Percentiles rank a stretch among this genome's conserved stretches.
Conservation (phyloP, 495 filamentous ascomycete species). For the Cenococcum geophilum region DNA sequence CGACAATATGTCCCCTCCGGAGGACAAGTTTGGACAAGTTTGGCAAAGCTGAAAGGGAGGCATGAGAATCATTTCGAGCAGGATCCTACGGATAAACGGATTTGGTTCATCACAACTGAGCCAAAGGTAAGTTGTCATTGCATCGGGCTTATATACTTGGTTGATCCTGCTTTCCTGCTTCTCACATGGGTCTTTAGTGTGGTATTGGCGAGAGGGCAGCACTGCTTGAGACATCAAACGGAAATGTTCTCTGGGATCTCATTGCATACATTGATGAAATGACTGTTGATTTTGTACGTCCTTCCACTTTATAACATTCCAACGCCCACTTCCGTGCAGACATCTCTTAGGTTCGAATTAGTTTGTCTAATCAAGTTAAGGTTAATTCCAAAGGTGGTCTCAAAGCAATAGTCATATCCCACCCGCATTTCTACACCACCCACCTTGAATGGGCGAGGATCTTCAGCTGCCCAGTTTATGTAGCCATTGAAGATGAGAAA, state of each 20-base stretch:
- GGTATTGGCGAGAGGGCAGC: slow-evolving; percentile 69
- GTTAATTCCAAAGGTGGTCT: slow-evolving; percentile 51
- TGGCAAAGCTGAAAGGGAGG: slow-evolving; percentile 37
- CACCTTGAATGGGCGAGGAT: slow-evolving; percentile 58
- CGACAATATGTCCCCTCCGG: slow-evolving; percentile 56
- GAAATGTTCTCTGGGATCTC: slow-evolving; percentile 73
- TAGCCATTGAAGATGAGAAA: slow-evolving; percentile 53
- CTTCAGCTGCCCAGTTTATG: slow-evolving; percentile 60
- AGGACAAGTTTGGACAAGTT: slow-evolving; percentile 49
- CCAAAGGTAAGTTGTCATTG: slow-evolving; percentile 44
- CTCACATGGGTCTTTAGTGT: slow-evolving; percentile 33
- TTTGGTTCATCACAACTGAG: slow-evolving; percentile 51
- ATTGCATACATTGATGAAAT: slow-evolving; percentile 57
- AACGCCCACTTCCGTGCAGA: neutral
- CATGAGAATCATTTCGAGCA: slow-evolving; percentile 41
- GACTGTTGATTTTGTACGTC: slow-evolving; percentile 43
- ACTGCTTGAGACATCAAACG: slow-evolving; percentile 51
- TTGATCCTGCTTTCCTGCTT: neutral
- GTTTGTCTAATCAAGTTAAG: slow-evolving; percentile 11
- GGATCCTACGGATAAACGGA: slow-evolving; percentile 37
- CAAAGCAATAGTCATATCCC: slow-evolving; percentile 67
- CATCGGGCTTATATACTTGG: neutral
- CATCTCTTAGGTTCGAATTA: neutral
- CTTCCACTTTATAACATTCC: neutral
- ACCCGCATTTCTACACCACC: slow-evolving; percentile 74